These are phyloP conservation scores for Flaveria linearis DNA, from an alignment of 129 eudicot genomes.

Conservation along the genomic window DNA sequence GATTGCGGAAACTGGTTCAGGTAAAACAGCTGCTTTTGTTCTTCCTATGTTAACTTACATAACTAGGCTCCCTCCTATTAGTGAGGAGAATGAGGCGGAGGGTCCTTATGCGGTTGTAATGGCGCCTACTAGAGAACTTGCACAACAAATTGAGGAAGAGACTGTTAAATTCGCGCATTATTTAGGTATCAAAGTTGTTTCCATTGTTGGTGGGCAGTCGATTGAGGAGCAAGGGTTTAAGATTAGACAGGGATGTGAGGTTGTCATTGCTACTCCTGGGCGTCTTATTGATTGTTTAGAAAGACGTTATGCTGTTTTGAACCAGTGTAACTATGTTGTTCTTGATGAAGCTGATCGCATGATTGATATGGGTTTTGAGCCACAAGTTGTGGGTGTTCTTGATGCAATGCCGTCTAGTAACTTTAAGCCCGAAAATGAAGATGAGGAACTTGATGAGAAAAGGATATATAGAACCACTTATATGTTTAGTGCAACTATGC, in stretches of 20 bases:
- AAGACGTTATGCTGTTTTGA: constrained; percentile 52
- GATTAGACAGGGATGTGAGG: constrained; percentile 63
- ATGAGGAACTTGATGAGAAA: constrained; percentile 69
- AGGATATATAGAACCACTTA: constrained; percentile 57
- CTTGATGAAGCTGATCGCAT: constrained; percentile 68
- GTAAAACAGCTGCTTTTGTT: constrained; percentile 66
- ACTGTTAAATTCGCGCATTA: constrained; percentile 62
- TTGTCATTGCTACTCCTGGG: constrained; percentile 66
- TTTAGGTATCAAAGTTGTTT: constrained; percentile 57
- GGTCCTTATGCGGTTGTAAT: constrained; percentile 67
- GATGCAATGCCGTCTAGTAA: constrained; percentile 72
- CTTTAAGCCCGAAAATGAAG: constrained; percentile 60
- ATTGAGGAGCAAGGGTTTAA: constrained; percentile 66
- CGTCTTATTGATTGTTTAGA: constrained; percentile 56
- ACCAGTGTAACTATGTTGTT: constrained; percentile 63
- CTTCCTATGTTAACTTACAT: constrained; percentile 66
- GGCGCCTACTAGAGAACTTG: constrained; percentile 64
- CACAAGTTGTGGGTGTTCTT: constrained; percentile 56
- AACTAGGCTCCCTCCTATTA: constrained; percentile 56
- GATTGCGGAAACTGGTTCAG: constrained; percentile 64
- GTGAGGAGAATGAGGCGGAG: constrained; percentile 63
- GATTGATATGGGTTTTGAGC: constrained; percentile 68
- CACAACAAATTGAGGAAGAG: constrained; percentile 66
- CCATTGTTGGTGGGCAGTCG: constrained; percentile 64
- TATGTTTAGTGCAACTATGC: constrained; percentile 70